A percentile compares a stretch with the other conserved stretches of the same genome.
These are phyloP conservation scores for Calonectria pseudoreteaudii DNA, from an alignment of 2,329 filamentous ascomycete species.

Conservation along the genomic window DNA sequence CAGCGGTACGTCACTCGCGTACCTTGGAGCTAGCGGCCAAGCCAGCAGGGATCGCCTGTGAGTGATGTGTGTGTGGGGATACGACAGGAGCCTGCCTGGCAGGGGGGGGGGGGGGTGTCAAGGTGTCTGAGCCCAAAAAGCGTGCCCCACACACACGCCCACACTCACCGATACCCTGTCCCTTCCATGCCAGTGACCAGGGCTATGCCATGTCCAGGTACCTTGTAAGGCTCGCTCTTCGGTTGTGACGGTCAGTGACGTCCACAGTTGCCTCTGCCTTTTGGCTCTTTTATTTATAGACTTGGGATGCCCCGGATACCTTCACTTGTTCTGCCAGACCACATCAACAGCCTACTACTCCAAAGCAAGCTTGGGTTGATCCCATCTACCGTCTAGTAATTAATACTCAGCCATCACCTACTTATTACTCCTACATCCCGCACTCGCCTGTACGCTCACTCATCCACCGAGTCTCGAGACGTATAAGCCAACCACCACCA, in stretches of 20 bases:
- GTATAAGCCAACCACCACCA: not conserved
- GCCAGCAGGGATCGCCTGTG: constrained; percentile 20
- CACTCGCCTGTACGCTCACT: constrained; percentile 3
- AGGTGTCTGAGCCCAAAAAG: not conserved
- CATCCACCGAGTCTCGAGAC: not conserved
- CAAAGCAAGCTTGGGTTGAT: constrained; percentile 15
- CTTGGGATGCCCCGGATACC: constrained; percentile 17
- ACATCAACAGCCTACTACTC: constrained; percentile 1
- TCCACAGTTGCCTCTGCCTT: constrained; percentile 8
- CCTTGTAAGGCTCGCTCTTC: constrained; percentile 9
- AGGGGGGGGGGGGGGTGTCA: constrained; percentile 10
- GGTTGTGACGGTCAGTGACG: constrained; percentile 25
- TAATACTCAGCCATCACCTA: not conserved
- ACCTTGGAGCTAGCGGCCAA: not conserved
- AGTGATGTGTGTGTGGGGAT: constrained; percentile 24
- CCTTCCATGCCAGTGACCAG: constrained; percentile 19
- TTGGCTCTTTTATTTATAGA: constrained; percentile 25
- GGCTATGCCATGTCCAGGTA: not conserved
- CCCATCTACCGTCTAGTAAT: constrained; percentile 2
- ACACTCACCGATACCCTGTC: constrained; percentile 20
- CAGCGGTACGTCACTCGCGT: not conserved
- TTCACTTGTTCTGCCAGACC: not conserved
- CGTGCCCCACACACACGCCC: not conserved
- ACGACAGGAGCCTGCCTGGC: constrained; percentile 14
- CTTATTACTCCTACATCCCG: not conserved